Conservation (phyloP, 2,329 filamentous ascomycete genomes). For the Pseudogymnoascus sp. region DNA sequence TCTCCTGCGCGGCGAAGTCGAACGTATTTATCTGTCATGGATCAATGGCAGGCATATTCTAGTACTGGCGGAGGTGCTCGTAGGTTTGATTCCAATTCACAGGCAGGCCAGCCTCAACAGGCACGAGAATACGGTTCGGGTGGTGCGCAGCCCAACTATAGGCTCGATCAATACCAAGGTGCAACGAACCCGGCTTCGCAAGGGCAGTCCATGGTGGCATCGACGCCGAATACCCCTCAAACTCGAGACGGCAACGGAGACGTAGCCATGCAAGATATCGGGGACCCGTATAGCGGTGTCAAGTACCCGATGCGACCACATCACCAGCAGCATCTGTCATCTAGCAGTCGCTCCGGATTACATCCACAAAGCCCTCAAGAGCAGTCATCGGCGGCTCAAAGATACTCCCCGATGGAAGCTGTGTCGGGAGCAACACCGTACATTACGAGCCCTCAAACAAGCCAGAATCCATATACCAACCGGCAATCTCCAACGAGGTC, state of each 20-base stretch:
- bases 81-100: slow-evolving; percentile 54
- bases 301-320: slow-evolving; percentile 79
- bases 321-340: slow-evolving; percentile 64
- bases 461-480: slow-evolving; percentile 44
- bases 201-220: slow-evolving; percentile 49
- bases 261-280: slow-evolving; percentile 78
- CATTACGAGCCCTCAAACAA: slow-evolving; percentile 53
- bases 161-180: slow-evolving; percentile 59
- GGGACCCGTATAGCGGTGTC: slow-evolving; percentile 75
- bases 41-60: slow-evolving; percentile 63
- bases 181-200: slow-evolving; percentile 31
- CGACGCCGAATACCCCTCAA: slow-evolving; percentile 52
- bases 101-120: slow-evolving; percentile 38
- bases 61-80: slow-evolving; percentile 57
- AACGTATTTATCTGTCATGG: slow-evolving; percentile 36
- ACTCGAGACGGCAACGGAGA: slow-evolving; percentile 68
- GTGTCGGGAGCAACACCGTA: slow-evolving; percentile 77
- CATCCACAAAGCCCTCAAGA: slow-evolving; percentile 68
- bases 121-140: slow-evolving; percentile 25
- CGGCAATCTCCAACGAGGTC: slow-evolving; percentile 75
- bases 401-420: slow-evolving; percentile 94
- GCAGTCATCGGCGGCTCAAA: slow-evolving; percentile 75
- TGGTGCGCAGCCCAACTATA: slow-evolving; percentile 44
- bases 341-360: slow-evolving; percentile 46
- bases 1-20: slow-evolving; percentile 10